Base-by-base conservation (phyloP, 2,329 filamentous ascomycete species). In the Cladophialophora psammophila region DNA sequence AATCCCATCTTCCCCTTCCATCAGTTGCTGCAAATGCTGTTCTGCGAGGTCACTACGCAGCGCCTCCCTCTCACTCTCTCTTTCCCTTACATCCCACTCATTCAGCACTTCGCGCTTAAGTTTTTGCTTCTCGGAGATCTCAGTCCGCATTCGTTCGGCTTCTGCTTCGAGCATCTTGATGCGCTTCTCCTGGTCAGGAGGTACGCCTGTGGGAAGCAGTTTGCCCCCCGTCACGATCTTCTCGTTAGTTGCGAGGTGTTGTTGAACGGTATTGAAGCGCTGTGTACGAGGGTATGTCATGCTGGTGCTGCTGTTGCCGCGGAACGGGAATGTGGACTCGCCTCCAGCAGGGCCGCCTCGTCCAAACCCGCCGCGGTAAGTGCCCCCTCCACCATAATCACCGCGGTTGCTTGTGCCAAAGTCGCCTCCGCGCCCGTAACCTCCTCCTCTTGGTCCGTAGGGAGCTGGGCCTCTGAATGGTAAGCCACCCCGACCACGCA, bases 21-120 rank as follows among this genome's bases (percentile, higher is more conserved):
- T 78, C 74, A 84, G 80, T 13, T 79, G 74, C 60, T 83, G 80
- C 67, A 84, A 69, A 73, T 83, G 80, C 1, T 79, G 76, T 67
- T 84, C 82, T 2, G 82, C 82, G 60, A 84, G 72, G 63, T 84
- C 82, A 68, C 80, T 83, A 69, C 79, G 82, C 53, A 83, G 70
- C 2, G 78, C 78, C 48, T 80, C 81, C 20, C 81, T 80, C 34
- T 80, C 78, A 64, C 78, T 82, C 72, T 84, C 82, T 36, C 81
- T 75, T 66, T 83, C 80, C 53, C 82, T 67, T 59, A 76, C 79
- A 60, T 83, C 80, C 82, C 82, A 84, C 40, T 84, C 82, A 61
- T 77, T 78, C 60, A 84, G 65, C 0, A 75, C 78, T 15, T 74
- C 73, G 55, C 81, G 76, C 70, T 83, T 83, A 10, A 73, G 65